These are phyloP conservation scores for Podochytrium sp. DNA, from an alignment of 192 early-diverging fungal genomes.

Conservation along the genomic window DNA sequence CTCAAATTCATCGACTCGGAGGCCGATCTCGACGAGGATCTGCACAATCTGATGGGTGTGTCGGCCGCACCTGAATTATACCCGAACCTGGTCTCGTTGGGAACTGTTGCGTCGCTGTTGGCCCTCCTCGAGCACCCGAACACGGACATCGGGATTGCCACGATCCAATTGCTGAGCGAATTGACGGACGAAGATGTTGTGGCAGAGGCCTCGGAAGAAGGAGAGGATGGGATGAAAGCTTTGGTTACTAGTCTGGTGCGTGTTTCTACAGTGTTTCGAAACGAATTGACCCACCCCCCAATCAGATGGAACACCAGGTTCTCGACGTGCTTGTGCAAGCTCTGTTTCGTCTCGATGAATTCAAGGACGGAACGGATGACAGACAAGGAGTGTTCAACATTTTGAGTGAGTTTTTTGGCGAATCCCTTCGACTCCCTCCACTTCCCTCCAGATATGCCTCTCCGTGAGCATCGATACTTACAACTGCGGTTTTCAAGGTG, in stretches of 20 bases:
- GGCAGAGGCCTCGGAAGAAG: constrained; percentile 54
- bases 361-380: constrained; percentile 66
- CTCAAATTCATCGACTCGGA: constrained; percentile 92
- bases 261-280: background rate
- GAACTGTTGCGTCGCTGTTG: constrained; percentile 65
- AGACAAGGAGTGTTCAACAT: constrained; percentile 85
- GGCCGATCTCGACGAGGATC: constrained; percentile 89
- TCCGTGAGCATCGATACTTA: no score
- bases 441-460: no score
- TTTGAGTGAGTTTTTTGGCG: constrained; percentile 51
- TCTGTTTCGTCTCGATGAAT: constrained; percentile 77
- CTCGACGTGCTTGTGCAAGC: constrained; percentile 82
- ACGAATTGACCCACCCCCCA: background rate
- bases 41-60: constrained; percentile 74
- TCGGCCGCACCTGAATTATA: constrained; percentile 84
- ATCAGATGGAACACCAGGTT: constrained; percentile 60
- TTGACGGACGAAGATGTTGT: constrained; percentile 89
- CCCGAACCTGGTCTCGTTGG: constrained; percentile 71
- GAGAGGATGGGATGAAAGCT: constrained; percentile 65
- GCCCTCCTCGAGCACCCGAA: constrained; percentile 90
- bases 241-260: constrained; percentile 72
- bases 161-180: constrained; percentile 87
- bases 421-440: constrained; percentile 19
- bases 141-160: constrained; percentile 86
- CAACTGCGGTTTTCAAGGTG: no score